Percentiles rank a stretch among this genome's conserved stretches.
phyloP scores from a whole-genome alignment of 2,329 filamentous ascomycete genomes.

The Aspergillus ruber region DNA sequence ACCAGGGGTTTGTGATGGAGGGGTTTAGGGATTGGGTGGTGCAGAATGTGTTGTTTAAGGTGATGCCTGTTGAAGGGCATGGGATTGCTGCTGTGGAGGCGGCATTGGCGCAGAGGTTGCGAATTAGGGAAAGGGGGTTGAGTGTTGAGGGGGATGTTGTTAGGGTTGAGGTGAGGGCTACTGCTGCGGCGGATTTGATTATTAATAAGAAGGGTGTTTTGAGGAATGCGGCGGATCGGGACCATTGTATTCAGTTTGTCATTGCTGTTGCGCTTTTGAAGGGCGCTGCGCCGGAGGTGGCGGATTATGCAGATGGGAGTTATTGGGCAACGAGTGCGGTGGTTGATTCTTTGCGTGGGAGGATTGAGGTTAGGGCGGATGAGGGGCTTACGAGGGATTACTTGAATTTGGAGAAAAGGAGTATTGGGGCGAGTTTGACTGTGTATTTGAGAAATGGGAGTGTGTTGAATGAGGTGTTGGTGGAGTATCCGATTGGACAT shows the following conservation, averaged over 20 bases:
- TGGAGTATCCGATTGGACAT: constrained; percentile 34
- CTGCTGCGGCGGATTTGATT: constrained; percentile 23
- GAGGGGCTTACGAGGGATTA: constrained; percentile 25
- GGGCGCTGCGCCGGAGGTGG: constrained; percentile 13
- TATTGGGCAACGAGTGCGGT: constrained; percentile 14
- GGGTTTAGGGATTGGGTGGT: constrained; percentile 17
- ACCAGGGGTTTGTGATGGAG: constrained; percentile 12
- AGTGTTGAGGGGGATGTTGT: constrained; percentile 14
- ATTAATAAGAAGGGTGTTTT: constrained; percentile 27
- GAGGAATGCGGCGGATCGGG: constrained; percentile 27
- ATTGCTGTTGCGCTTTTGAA: constrained; percentile 29
- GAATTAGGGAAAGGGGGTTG: constrained; percentile 8
- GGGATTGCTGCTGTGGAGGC: constrained; percentile 29
- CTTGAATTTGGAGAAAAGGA: constrained; percentile 19
- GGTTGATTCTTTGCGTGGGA: constrained; percentile 20
- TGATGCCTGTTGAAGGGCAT: constrained; percentile 29
- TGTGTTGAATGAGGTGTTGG: constrained; percentile 21
- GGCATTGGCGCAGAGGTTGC: constrained; percentile 12
- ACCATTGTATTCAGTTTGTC: constrained; percentile 32
- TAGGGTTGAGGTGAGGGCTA: constrained; percentile 23
- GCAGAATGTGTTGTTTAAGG: constrained; percentile 19
- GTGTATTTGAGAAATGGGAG: constrained; percentile 19
- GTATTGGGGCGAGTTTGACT: constrained; percentile 20
- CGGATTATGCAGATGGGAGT: constrained; percentile 24
- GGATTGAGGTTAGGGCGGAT: constrained; percentile 20